Evolutionary conservation across 192 early-diverging fungal genomes (phyloP), one percentile per base, ranked within the genome.

Genomic region (Umbelopsis vinacea): DNA sequence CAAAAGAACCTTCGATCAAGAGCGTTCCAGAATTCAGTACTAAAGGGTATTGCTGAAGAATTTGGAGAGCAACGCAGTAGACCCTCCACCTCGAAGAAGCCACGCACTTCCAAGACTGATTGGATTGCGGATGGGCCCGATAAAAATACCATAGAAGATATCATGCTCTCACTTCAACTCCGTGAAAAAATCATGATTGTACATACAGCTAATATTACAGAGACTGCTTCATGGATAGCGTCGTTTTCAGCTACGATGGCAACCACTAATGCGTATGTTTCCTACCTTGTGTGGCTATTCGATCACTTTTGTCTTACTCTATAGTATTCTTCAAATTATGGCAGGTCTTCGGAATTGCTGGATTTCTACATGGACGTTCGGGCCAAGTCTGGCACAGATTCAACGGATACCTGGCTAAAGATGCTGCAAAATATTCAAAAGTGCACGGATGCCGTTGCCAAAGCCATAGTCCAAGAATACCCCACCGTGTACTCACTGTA

Each of bases 381-480:
- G 54, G 35, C 73, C 53, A 72, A 52, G 38, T 70, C 73, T n/a
- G 85, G 85, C 10, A 29, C 2, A 0, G 75, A 78, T 40, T 23
- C 71, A 1, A 48, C 54, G 2, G 82, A 87, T 24, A 80, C 73
- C 1, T 87, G 80, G 73, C 52, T 52, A 11, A 76, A 74, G 53
- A 80, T 77, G 74, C 71, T 87, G 8, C 78, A 84, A 66, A 78
- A 83, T 52, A 76, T 87, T 6, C 80, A 81, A 40, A 70, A 78
- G 69, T 74, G 81, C 33, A 87, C 85, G 6, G 55, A 71, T 0
- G 52, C 55, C 0, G 67, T 79, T 3, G 83, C 85, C 2, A 78
- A 73, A 15, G 72, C 74, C 15, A 80, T 87, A 6, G 73, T 60
- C 3, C n/a, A 63, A 12, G 71, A 46, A 11, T 87, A 81, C 46